Base-by-base conservation (phyloP, 352 stramenopile genomes). In the Pythium brachiatum region DNA sequence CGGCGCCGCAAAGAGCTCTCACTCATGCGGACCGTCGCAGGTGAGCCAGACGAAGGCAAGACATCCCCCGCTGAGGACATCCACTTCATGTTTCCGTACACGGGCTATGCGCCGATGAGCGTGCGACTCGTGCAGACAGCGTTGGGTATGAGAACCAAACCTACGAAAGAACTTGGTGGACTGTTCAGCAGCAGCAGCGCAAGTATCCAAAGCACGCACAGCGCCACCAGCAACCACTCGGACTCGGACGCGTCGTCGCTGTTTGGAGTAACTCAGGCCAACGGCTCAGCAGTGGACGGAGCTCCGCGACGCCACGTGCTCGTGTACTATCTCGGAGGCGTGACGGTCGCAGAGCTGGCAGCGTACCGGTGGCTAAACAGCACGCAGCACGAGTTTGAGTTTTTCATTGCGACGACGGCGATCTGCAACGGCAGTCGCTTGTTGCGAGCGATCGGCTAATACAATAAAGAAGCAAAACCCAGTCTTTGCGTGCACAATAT, bases 21-120 rank as follows among this genome's bases (percentile, higher is more conserved):
- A 23, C 53, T 75, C 15, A 64, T 71, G 55, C 51, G 59, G 39
- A 41, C 51, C 0, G 21, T 44, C 20, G 31, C 36, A 29, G 60
- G 62, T 8, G 54, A 68, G 3, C 31, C 3, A 47, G 18, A 25
- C 39, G 39, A 47, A 47, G 5, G 16, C 39, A 47, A 47, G 39
- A 26, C 18, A 2, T n/a, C n/a, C n/a, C n/a, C n/a, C n/a, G n/a
- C n/a, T n/a, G 39, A 47, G 39, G 79, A 96, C 46, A 94, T 96
- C 52, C 72, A 89, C 56, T 94, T 92, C 34, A 92, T 96, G 83
- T 94, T 94, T 47, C 79, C 85, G 1, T 93, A 89, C 64, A 93
- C 81, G 7, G 85, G 87, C 3, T 94, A 94, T 52, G 87, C 87
- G 5, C 84, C 86, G 8, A 83, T 96, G 74, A 94, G 83, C 60